Base-by-base conservation (phyloP, 1,284 basidiomycete genomes). In the Microbotryum scabiosae region DNA sequence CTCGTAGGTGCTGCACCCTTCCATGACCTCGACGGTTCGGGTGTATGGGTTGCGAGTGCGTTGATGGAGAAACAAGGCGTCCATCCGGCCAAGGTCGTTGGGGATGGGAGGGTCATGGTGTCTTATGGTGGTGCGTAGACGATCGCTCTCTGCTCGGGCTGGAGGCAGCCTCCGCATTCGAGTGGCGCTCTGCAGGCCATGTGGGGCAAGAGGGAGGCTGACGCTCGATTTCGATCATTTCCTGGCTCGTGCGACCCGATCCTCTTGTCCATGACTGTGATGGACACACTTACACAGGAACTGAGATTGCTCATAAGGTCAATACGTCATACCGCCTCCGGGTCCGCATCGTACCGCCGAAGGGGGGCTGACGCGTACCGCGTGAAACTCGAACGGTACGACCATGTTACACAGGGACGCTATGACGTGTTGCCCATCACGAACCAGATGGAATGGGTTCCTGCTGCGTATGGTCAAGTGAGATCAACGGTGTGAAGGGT, bases 371-470 rank as follows among this genome's bases (percentile, higher is more conserved):
- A 47, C 25, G 54, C 18, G 30, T 20, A 45, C 44, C 18, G 12
- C 20, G n/a, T 14, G 18, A 26, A 32, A 43, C 18, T 10, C 28
- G 36, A 41, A 41, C 36, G 30, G 36, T 5, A 41, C 36, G 12
- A 10, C 36, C 36, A 41, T 41, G 4, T 9, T 20, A 5, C 12
- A 25, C 57, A 65, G 62, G 66, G 66, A 5, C 59, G 66, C 2
- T 68, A 36, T 50, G 66, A 68, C 21, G 41, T 68, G 36, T 36
- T 68, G 0, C 66, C 66, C 3, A 44, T 68, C 36, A 68, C 66
- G 14, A 20, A 32, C 4, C 47, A 54, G 20, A 68, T 68, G 66
- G 66, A 65, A 47, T 68, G 61, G 61, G 64, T 68, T 16, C 9
- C 45, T 1, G 52, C 64, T 1, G 45, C 44, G 0, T 45, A 61